Evolutionary conservation across 2,329 filamentous ascomycete genomes (phyloP), one percentile per base, ranked within the genome.

Genomic region (Xylaria arbuscula): DNA sequence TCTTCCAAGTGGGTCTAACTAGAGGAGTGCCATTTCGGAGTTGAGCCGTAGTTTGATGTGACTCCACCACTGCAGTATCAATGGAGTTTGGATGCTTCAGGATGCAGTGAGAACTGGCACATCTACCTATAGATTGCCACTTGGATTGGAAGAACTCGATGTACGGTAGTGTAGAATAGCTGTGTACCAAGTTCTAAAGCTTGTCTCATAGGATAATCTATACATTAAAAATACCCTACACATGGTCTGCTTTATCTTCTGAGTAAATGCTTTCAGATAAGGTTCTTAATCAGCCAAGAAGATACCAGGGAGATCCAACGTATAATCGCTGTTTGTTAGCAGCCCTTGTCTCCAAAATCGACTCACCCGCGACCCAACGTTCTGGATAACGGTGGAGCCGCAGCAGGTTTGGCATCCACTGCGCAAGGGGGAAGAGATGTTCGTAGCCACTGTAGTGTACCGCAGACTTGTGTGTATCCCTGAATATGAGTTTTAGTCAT

Each of bases 1-100:
- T 53, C 48, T 22, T 15, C 8, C 8, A 51, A 40, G 67, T 67
- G 67, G 67, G 55, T 42, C 67, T 42, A 13, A n/a, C 50, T 55
- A 61, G n/a, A 38, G 11, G 45, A 65, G 42, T 32, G 38, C 67
- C 42, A 69, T 67, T 64, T 67, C 67, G 63, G 63, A 60, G 55
- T 64, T 53, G 63, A 56, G 48, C 67, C 63, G 63, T 66, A 40
- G 53, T 62, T 55, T 60, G 55, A 40, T 45, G 64, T 7, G 47
- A 63, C 64, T 66, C 66, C 66, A 68, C 66, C 11, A 40, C 10
- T 22, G 38, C 32, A 64, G 36, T 24, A 48, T 58, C 54, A 47
- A 59, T 67, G 40, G n/a, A 10, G 53, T 17, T 19, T 36, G 24
- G 3, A 59, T 59, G 55, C 34, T 60, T 34, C 36, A 8, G 51